Evolutionary conservation across 163 green algal species (phyloP), one percentile per base, ranked within the genome.

Genomic region (Scenedesmus sp.): DNA sequence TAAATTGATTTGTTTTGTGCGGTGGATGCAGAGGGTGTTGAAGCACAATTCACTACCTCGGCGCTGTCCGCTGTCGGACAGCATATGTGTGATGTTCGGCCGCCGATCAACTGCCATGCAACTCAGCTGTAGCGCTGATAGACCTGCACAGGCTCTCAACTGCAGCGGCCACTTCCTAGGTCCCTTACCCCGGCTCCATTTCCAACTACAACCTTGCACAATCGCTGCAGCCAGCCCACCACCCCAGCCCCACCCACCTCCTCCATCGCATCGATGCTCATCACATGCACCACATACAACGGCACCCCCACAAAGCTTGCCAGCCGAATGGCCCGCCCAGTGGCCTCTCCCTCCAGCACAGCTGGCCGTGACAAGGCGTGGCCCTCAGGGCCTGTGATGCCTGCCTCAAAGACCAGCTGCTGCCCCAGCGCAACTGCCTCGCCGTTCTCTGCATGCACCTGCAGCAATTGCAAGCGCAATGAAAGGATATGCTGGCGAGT

Each of bases 281-380:
- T 99, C 16, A 99, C 98, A 84, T 99, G 98, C 62, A 99, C 98
- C 90, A 99, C 97, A 87, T 99, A 99, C 84, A 99, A 95, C 52
- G 98, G 98, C 23, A 95, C 93, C 23, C 96, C 96, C 54, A 98
- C 96, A 84, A 98, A 96, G 46, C 94, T 85, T 0, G 98, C 98
- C 85, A 99, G 95, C 62, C 95, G 92, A 70, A 99, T 97, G 0
- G 98, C 98, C 0, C 98, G 86, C 0, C 82, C 95, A 1, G 98
- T 99, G 2, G 97, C 98, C 93, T 99, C 98, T 0, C 94, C 98
- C 92, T 99, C 98, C 60, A 99, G 84, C 2, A 94, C 90, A 1
- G 96, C 85, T 0, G 98, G 98, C 10, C 98, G 95, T 15, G 96
- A 99, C n/a, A 98, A 92, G 2, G 94, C 93, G 87, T 98, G 97